Evolutionary conservation across 345 rosid genomes (phyloP), one percentile per base, ranked within the genome.

Genomic region (Punica granatum): DNA sequence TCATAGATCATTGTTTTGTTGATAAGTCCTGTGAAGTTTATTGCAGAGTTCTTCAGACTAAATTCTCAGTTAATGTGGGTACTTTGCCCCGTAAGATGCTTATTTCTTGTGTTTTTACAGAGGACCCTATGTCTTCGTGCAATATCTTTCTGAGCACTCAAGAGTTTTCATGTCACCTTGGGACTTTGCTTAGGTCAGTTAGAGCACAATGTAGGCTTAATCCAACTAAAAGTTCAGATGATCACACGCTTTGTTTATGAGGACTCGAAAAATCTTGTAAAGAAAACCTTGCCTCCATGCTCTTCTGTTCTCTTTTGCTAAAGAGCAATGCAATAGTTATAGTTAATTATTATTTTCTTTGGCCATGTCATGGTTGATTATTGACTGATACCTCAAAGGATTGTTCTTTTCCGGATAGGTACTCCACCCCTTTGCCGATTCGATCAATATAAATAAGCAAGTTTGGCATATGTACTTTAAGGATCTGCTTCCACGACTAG

Each of bases 381-480:
- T 23, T 46, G 28, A 9, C 58, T n/a, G 28, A 0, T 51, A n/a
- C 58, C 21, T 62, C 26, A 62, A 62, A 19, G 12, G 11, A n/a
- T 19, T 25, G 23, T 34, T n/a, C 31, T 36, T 42, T 42, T 39
- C 9, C 32, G 19, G 34, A 61, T 78, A 91, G 99, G 93, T 94
- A 23, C 77, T 91, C 32, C 96, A 94, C 77, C 83, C 84, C 42
- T 66, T 69, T 72, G 85, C 96, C 67, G 90, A 84, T 74, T 78
- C 86, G 23, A 91, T 91, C 33, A 94, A 94, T 72, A 79, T 94
- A 66, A 94, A 94, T 63, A 72, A 66, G 39, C 72, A 86, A 76
- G 83, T 94, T 25, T 91, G 98, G 99, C 76, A 81, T 71, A 74
- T 91, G 92, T 94, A 94, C 72, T 94, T 94, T 54, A 76, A 82